Conservation (phyloP, 1,284 basidiomycete genomes). For the Boletus sp. region DNA sequence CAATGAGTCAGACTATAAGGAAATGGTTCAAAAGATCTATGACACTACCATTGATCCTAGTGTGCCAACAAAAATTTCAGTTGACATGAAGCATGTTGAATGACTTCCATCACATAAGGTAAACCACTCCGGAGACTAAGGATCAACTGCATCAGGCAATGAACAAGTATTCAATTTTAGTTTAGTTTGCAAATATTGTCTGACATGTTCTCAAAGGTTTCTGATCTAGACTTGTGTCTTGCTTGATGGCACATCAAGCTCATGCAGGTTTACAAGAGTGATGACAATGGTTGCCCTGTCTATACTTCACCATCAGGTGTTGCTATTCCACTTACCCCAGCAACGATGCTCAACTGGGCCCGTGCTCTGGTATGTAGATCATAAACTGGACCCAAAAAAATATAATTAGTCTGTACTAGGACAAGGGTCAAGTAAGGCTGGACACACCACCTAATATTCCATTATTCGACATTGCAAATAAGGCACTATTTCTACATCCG, state of each 20-base stretch:
- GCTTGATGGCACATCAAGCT: not conserved
- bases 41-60: not conserved
- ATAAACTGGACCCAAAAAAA: not conserved
- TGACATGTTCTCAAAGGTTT: not conserved
- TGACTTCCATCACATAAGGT: not conserved
- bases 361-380: not conserved
- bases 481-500: not conserved
- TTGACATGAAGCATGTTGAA: not conserved
- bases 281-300: not conserved
- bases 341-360: not conserved
- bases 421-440: not conserved
- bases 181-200: too few species aligned
- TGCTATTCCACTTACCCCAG: not conserved
- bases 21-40: constrained; percentile 18
- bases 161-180: not conserved
- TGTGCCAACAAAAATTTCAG: not conserved
- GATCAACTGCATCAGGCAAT: not conserved
- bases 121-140: not conserved
- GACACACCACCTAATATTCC: not conserved
- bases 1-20: constrained; percentile 19
- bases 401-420: not conserved
- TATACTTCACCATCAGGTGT: not conserved
- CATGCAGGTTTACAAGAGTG: not conserved
- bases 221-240: not conserved
- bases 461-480: not conserved